Base-by-base conservation (phyloP, 2,329 filamentous ascomycete genomes). In the Cordyceps tenuipes region DNA sequence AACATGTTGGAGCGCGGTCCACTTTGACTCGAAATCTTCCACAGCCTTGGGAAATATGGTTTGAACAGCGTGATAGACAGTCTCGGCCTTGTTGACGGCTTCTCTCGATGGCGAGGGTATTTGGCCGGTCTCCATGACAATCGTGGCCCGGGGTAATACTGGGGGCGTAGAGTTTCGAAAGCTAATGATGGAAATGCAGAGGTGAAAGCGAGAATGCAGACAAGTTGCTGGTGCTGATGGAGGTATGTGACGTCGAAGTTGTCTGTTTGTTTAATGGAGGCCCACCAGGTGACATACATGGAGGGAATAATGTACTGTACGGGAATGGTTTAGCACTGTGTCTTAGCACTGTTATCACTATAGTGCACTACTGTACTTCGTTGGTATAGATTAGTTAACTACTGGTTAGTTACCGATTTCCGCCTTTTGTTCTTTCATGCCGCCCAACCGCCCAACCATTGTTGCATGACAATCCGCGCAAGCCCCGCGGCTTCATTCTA, bases 1-100 rank as follows among this genome's bases (percentile, higher is more conserved):
- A 44, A 36, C 51, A 48, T 23, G 43, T 55, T 60, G 58, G 23
- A 60, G 55, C 34, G 50, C 43, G 50, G 51, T 13, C 58, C 50
- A 60, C 50, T 60, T 55, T 13, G 51, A 49, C 50, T 60, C 58
- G 34, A 55, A 55, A 34, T 60, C 44, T 49, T 43, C 31, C n/a
- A 60, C 50, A 50, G 58, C 50, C 31, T 60, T 50, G 34, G 58
- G 50, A 23, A 49, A 55, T 49, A 13, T 5, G 21, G 43, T 31
- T 49, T 50, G 50, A 49, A 60, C 51, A n/a, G 51, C 34, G 34
- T 36, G 58, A 55, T 60, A 55, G 31, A 60, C 21, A 5, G 49
- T 49, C 6, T 55, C 50, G 12, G 51, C 50, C 31, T 50, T 31
- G 31, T 55, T 31, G 43, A 60, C 17, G 50, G 58, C 58, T 49